phyloP scores from a whole-genome alignment of 129 eudicot species.

The Cynara cardunculus region DNA sequence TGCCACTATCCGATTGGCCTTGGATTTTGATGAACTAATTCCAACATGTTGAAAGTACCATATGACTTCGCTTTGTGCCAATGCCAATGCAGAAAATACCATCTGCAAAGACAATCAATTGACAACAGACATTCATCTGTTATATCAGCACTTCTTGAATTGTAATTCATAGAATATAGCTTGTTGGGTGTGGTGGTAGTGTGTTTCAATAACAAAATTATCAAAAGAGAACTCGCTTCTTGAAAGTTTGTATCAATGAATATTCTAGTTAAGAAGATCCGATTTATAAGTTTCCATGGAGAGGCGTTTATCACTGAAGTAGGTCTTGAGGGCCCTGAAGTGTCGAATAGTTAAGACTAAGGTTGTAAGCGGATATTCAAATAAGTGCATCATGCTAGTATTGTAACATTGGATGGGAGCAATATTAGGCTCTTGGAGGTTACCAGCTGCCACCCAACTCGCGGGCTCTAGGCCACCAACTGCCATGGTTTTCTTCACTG shows the following conservation, averaged over 20 bases:
- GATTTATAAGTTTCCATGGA: background rate
- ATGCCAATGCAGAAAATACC: constrained; percentile 98
- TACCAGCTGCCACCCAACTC: no score
- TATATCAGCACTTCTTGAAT: background rate
- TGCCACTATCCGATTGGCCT: constrained; percentile 62
- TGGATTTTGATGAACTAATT: constrained; percentile 80
- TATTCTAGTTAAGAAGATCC: background rate
- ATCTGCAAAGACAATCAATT: constrained; percentile 47
- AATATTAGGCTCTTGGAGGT: no score
- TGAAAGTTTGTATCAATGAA: background rate
- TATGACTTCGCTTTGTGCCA: constrained; percentile 92
- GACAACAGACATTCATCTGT: background rate
- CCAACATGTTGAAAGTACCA: constrained; percentile 99
- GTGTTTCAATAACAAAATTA: background rate
- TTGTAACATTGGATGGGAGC: no score
- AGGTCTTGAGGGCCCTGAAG: background rate
- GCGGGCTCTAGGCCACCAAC: no score
- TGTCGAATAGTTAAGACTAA: no score
- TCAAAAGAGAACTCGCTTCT: background rate
- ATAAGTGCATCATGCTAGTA: no score
- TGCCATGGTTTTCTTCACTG: no score
- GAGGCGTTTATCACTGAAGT: background rate
- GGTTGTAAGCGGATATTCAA: no score
- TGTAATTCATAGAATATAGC: constrained; percentile 5
- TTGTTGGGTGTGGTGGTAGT: background rate